Evolutionary conservation across 495 filamentous ascomycete genomes (phyloP), one percentile per base, ranked within the genome.

Genomic region (Trichocladium uniseriatum): DNA sequence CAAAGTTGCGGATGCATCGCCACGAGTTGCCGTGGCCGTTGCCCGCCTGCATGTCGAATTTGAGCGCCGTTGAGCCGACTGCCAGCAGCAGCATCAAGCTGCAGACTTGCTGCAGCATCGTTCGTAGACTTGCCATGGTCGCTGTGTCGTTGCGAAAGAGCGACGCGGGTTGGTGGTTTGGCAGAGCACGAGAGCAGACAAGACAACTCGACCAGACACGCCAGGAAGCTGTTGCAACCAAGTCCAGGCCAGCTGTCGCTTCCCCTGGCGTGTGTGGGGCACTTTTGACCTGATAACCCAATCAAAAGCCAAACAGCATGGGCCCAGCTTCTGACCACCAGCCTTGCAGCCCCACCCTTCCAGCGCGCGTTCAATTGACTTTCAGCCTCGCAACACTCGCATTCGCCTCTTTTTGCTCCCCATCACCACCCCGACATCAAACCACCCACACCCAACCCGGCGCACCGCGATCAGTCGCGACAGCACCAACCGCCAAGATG

Each of bases 1-100:
- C 91, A 64, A 96, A 97, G 71, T 98, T 98, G 59, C 94, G 82
- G 67, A 98, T 88, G 72, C 92, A 98, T 77, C 94, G 79, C 65
- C 79, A 75, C 61, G 80, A 55, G 58, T 75, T 71, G 65, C 74
- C 78, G 61, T 79, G 75, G 51, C 67, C 71, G 15, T 72, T 75
- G 48, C 80, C 71, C 13, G 92, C 88, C 58, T 79, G 65, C 46
- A 98, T 76, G 55, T 98, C 94, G 76, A 98, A 97, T 70, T 95
- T 96, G 49, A 98, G 77, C 27, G 89, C 89, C 44, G 79, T 72
- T 45, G 80, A 70, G 52, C 84, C 69, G 38, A 83, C 79, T 14
- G 81, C 61, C 54, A 84, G 62, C 46, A 78, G 70, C 49, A 78
- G 68, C 54, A 75, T 52, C 31, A 72, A 45, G 62, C 70, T 57